These are phyloP conservation scores for Aspergillus campestris DNA, from an alignment of 495 filamentous ascomycete species.

Conservation along the genomic window DNA sequence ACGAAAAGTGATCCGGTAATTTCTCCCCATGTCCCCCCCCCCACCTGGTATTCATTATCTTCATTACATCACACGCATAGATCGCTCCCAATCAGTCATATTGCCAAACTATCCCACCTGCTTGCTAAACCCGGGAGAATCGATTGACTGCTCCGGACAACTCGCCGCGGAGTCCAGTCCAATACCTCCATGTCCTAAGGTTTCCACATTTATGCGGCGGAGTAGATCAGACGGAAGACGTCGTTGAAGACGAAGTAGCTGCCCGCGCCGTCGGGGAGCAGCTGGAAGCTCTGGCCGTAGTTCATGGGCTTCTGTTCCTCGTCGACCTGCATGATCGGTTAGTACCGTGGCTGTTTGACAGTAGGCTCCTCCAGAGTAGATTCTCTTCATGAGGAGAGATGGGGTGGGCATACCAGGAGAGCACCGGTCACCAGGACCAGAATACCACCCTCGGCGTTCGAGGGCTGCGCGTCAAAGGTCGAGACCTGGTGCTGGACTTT, in stretches of 20 bases:
- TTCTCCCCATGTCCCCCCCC: no score
- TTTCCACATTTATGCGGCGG: constrained; percentile 9
- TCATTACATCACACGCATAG: no score
- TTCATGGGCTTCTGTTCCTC: constrained; percentile 71
- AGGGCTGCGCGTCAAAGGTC: constrained; percentile 72
- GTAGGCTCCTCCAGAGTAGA: background rate
- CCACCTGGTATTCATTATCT: no score
- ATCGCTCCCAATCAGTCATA: no score
- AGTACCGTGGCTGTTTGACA: background rate
- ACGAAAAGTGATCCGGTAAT: no score
- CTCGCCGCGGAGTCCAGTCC: background rate
- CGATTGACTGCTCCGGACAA: no score
- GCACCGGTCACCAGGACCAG: constrained; percentile 79
- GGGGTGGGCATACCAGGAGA: constrained; percentile 55
- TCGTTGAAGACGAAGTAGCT: constrained; percentile 87
- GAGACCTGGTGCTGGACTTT: constrained; percentile 62
- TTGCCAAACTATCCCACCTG: no score
- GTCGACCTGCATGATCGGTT: constrained; percentile 53
- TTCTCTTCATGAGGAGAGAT: background rate
- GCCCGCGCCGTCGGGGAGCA: constrained; percentile 57
- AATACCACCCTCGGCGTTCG: constrained; percentile 50
- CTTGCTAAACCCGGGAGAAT: background rate
- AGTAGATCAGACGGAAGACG: constrained; percentile 76
- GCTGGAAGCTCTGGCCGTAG: constrained; percentile 80
- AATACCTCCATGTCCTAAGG: background rate